Base-by-base conservation (phyloP, 2,329 filamentous ascomycete species). In the Fusarium tricinctum region DNA sequence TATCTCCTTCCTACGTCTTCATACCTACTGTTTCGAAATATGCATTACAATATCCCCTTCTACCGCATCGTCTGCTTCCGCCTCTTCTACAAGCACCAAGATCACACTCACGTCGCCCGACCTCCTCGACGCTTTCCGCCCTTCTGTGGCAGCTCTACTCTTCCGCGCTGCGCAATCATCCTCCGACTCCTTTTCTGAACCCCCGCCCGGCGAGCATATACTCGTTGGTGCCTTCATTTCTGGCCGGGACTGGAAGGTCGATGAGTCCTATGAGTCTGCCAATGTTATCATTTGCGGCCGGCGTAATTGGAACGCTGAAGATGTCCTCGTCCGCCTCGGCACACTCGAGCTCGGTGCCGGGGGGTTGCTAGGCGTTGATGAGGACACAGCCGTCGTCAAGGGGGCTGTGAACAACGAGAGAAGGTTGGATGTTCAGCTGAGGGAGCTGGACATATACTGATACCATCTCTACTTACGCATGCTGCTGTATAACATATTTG, bases 361-460 rank as follows among this genome's bases (percentile, higher is more conserved):
- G 17, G 73, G 70, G 5, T 66, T 80, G 22, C 42, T 74, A 30
- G 67, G 68, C 22, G 73, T 69, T 5, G 68, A 69, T 33, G 71
- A 70, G n/a, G 63, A 67, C n/a, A 62, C 49, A 42, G 69, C 75
- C 7, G 68, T 74, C 8, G 62, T 79, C n/a, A 74, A 68, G 56
- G 75, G 75, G 19, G 58, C 74, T 12, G 62, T 76, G 51, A 70
- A 71, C 19, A 74, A 74, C 20, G 70, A 73, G 33, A 71, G 62
- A 46, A 73, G 74, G 47, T 40, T 78, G 26, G 70, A 67, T 52
- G 68, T 80, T 22, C 58, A 66, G 49, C 9, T 79, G 51, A 71
- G 73, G 50, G 77, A 79, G 62, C 58, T 80, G 47, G 78, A 80
- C 48, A 70, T 80, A n/a, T 78, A 78, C 57, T 80, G 66, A 51